phyloP scores from a whole-genome alignment of 768 basidiomycete genomes.

The Melanogaster broomeanus region DNA sequence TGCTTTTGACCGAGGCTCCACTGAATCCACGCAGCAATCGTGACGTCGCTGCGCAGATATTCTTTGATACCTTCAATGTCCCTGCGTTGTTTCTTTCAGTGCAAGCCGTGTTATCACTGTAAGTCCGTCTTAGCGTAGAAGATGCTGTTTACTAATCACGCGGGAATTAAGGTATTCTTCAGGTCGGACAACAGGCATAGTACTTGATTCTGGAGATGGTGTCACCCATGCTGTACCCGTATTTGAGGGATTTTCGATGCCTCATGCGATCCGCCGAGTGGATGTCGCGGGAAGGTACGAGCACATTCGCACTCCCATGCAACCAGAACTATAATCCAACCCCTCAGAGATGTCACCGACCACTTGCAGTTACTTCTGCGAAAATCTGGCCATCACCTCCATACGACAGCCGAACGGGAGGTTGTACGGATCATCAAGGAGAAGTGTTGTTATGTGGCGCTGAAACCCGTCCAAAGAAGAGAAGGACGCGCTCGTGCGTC shows the following conservation, averaged over 20 bases:
- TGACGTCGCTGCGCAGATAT: slow-evolving; percentile 96
- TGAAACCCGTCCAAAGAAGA: slow-evolving; percentile 95
- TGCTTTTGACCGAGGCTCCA: slow-evolving; percentile 95
- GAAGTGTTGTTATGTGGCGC: slow-evolving; percentile 94
- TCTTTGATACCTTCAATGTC: slow-evolving; percentile 99
- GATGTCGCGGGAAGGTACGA: slow-evolving; percentile 92
- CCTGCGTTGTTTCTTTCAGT: slow-evolving; percentile 96
- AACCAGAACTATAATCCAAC: background rate
- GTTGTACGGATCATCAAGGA: slow-evolving; percentile 98
- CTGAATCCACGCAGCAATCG: slow-evolving; percentile 96
- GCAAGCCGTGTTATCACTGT: slow-evolving; percentile 96
- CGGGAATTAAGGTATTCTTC: slow-evolving; percentile 81
- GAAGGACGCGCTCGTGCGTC: slow-evolving; percentile 77
- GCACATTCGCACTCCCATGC: background rate
- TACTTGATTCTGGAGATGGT: slow-evolving; percentile 97
- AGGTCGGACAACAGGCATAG: slow-evolving; percentile 98
- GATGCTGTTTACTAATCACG: slow-evolving; percentile 8
- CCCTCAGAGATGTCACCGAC: slow-evolving; percentile 88
- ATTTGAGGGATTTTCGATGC: slow-evolving; percentile 99
- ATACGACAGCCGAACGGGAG: slow-evolving; percentile 96
- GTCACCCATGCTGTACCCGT: slow-evolving; percentile 99
- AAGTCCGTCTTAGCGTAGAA: slow-evolving; percentile 34
- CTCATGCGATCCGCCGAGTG: slow-evolving; percentile 93
- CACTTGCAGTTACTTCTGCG: slow-evolving; percentile 92
- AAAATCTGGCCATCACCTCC: slow-evolving; percentile 92